Evolutionary conservation across 768 basidiomycete genomes (phyloP), one percentile per base, ranked within the genome.

Genomic region (Piloderma croceum): DNA sequence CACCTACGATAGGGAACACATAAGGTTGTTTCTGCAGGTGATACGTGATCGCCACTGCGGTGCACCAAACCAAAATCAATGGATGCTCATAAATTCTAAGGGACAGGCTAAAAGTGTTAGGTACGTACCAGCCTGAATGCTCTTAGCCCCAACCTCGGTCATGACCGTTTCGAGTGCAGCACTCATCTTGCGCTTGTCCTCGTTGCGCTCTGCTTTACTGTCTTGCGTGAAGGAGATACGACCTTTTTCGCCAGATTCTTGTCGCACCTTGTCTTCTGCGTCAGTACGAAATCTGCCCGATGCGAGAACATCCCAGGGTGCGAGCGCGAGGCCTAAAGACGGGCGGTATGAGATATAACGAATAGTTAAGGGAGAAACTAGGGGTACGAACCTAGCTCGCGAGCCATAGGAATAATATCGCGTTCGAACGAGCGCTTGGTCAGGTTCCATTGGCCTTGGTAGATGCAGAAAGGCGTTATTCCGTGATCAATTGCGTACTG

Each of bases 101-200:
- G n/a, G n/a, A n/a, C n/a, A n/a, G n/a, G n/a, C n/a, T n/a, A n/a
- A n/a, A n/a, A n/a, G n/a, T n/a, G n/a, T n/a, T n/a, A n/a, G n/a
- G n/a, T n/a, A n/a, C n/a, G n/a, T n/a, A n/a, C n/a, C n/a, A n/a
- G 77, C 59, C 5, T 67, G 68, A 46, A 79, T 62, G 36, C 57
- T 57, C 47, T 71, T 63, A 3, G 67, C 65, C 1, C 75, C 76
- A 5, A 77, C 59, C 46, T 78, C 69, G 11, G 48, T 48, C 2
- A 75, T 74, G 9, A 80, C 68, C 41, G 71, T 66, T 48, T 74
- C 74, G 18, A 78, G 58, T 0, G 65, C 75, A 3, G 54, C 49
- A 39, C 64, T 65, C 11, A 76, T 56, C 23, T 61, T 60, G 34
- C 47, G 59, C n/a, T n/a, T n/a, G n/a, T n/a, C n/a, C 48, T 79